Base-by-base conservation (phyloP, 2,329 filamentous ascomycete species). In the Leptographium galeiforme region DNA sequence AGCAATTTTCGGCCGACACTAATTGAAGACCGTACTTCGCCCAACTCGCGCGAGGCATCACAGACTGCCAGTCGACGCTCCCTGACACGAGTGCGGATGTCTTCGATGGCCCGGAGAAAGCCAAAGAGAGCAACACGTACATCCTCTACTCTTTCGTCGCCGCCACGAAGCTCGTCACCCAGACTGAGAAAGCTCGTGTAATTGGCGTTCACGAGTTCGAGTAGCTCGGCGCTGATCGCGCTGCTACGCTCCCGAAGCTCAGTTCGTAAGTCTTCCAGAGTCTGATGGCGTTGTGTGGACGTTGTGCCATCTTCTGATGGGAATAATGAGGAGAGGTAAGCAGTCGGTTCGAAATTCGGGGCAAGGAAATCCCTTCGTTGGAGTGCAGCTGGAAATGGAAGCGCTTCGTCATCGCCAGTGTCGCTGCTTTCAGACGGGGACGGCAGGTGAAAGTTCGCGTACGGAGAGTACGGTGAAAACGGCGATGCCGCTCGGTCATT, bases 141-240 rank as follows among this genome's bases (percentile, higher is more conserved):
- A 63, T 94, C 89, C 64, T 95, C 90, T 0, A 96, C 84, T 65
- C 84, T 87, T 62, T 96, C 91, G 63, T 95, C 90, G 8, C 94
- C 94, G 3, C 90, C 90, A 52, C 81, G 80, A 45, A 98, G 71
- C 61, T 89, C 87, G 48, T 78, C 81, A 0, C 93, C 94, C 0
- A 98, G 71, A 0, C 83, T 84, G 6, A 98, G 69, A 61, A 98
- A 98, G 54, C 91, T 86, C 48, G 89, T 85, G 66, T 98, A 97
- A 68, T 98, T 95, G 51, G 85, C 79, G 64, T 98, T 98, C 59
- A 98, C 93, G 8, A 98, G 79, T 69, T 96, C 91, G 18, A 98
- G 76, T 3, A 98, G 76, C 70, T 98, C 93, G 57, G 85, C 81
- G 62, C 84, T 87, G 57, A 98, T 83, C 19, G 84, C 77, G 60